These are phyloP conservation scores for Aspergillus caelatus DNA, from an alignment of 2,329 filamentous ascomycete species.

Conservation along the genomic window DNA sequence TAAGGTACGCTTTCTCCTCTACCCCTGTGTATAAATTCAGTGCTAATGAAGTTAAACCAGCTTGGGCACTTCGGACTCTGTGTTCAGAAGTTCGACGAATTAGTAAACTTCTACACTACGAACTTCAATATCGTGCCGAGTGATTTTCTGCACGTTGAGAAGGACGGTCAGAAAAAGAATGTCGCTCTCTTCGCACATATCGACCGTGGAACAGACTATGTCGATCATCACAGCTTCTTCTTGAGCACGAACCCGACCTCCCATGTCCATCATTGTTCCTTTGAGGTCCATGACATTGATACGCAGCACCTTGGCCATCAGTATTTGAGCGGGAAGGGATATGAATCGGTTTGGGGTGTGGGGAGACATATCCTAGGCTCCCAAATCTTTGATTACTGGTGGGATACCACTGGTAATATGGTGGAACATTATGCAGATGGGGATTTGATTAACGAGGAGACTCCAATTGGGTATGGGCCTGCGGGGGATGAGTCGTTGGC, in stretches of 20 bases:
- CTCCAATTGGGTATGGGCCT: slow-evolving; percentile 36
- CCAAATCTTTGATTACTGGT: slow-evolving; percentile 25
- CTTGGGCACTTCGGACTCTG: slow-evolving; percentile 36
- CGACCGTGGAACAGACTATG: slow-evolving; percentile 49
- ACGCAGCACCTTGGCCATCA: slow-evolving; percentile 56
- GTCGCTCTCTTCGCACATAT: slow-evolving; percentile 54
- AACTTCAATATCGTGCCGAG: slow-evolving; percentile 36
- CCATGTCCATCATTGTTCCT: slow-evolving; percentile 55
- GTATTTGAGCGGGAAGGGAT: slow-evolving; percentile 51
- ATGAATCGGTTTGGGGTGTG: slow-evolving; percentile 33
- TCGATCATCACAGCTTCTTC: slow-evolving; percentile 60
- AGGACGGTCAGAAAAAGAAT: slow-evolving; percentile 23
- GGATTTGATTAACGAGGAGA: slow-evolving; percentile 22
- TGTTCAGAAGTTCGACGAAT: slow-evolving; percentile 26
- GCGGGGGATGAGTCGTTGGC: slow-evolving; percentile 37
- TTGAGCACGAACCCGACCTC: slow-evolving; percentile 35
- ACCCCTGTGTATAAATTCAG: not conserved
- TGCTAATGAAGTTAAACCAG: slow-evolving; percentile 9
- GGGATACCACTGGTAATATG: slow-evolving; percentile 19
- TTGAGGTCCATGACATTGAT: slow-evolving; percentile 58
- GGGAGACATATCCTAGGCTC: slow-evolving; percentile 22
- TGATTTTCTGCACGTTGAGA: slow-evolving; percentile 33
- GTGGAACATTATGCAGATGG: slow-evolving; percentile 24
- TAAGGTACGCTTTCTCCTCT: slow-evolving; percentile 25
- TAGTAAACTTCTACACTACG: slow-evolving; percentile 32